Evolutionary conservation across 345 rosid genomes (phyloP).

Genomic region (Populus euphratica): DNA sequence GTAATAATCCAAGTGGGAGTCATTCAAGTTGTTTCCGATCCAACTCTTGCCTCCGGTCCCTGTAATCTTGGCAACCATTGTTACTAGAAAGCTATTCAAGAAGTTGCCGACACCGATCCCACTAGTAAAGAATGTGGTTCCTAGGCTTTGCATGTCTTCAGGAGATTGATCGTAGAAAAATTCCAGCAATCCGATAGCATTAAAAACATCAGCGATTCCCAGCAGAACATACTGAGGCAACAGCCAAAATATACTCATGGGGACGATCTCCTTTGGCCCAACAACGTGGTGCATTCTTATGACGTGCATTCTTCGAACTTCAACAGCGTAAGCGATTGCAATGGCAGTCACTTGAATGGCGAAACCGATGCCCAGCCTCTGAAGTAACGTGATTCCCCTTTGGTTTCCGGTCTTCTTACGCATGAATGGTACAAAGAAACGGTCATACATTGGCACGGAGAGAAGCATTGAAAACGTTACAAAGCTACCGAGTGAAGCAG

Average conservation of each 20-base stretch:
- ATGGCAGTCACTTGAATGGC: constrained; percentile 67
- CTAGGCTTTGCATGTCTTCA: constrained; percentile 87
- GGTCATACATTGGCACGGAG: constrained; percentile 77
- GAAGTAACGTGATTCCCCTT: constrained; percentile 78
- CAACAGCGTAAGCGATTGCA: constrained; percentile 64
- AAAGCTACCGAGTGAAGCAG: constrained; percentile 78
- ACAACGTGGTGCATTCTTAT: constrained; percentile 35
- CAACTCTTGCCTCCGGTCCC: constrained; percentile 56
- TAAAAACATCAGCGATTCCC: constrained; percentile 78
- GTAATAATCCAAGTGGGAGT: constrained; percentile 72
- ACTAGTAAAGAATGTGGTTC: constrained; percentile 86
- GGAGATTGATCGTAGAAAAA: constrained; percentile 93
- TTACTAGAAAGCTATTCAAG: constrained; percentile 71
- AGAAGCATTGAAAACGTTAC: constrained; percentile 83
- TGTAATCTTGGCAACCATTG: constrained; percentile 65
- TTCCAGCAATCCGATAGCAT: constrained; percentile 70
- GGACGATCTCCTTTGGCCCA: constrained; percentile 53
- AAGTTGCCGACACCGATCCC: constrained; percentile 87
- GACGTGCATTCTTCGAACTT: constrained; percentile 54
- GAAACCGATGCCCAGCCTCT: constrained; percentile 77
- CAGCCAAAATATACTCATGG: constrained; percentile 82
- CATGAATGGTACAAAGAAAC: constrained; percentile 75
- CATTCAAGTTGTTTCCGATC: constrained; percentile 83
- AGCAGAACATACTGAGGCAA: constrained; percentile 75
- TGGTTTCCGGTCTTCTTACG: constrained; percentile 62